A percentile compares a stretch with the other conserved stretches of the same genome.
phyloP scores from a whole-genome alignment of 1,139 yeast genomes.

The Blastobotrys raffinosifermentans region DNA sequence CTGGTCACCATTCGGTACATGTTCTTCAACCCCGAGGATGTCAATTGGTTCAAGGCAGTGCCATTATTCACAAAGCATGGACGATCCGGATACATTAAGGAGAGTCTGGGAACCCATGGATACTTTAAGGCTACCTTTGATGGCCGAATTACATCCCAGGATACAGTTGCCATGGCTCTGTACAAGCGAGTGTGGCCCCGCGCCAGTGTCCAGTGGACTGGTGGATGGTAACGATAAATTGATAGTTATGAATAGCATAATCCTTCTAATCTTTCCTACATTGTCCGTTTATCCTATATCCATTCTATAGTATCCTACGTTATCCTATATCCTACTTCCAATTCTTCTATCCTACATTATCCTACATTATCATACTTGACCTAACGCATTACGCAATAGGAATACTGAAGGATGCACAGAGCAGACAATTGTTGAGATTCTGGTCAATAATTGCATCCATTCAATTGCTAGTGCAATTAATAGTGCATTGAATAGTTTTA shows the following conservation, averaged over 20 bases:
- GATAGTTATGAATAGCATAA: no score
- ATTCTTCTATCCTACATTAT: no score
- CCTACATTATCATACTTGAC: no score
- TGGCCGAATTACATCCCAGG: constrained; percentile 85
- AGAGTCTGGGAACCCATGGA: constrained; percentile 96
- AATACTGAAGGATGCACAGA: no score
- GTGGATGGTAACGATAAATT: constrained; percentile 5
- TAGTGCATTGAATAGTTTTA: no score
- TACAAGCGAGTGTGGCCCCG: constrained; percentile 91
- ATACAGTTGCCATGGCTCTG: constrained; percentile 88
- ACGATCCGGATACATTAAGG: constrained; percentile 88
- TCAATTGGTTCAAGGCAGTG: constrained; percentile 82
- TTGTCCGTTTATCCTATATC: not conserved
- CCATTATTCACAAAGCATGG: constrained; percentile 92
- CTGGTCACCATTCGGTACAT: constrained; percentile 92
- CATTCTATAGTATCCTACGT: no score
- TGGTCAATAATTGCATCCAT: no score
- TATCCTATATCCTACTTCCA: no score
- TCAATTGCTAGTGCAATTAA: no score
- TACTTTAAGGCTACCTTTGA: constrained; percentile 95
- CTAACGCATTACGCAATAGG: no score
- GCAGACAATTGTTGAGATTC: no score
- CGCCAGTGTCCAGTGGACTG: constrained; percentile 16
- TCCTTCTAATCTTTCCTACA: no score
- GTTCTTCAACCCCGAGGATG: constrained; percentile 92